Evolutionary conservation across 1,139 yeast species (phyloP).

Genomic region (Kurtzmaniella quercitrusa): DNA sequence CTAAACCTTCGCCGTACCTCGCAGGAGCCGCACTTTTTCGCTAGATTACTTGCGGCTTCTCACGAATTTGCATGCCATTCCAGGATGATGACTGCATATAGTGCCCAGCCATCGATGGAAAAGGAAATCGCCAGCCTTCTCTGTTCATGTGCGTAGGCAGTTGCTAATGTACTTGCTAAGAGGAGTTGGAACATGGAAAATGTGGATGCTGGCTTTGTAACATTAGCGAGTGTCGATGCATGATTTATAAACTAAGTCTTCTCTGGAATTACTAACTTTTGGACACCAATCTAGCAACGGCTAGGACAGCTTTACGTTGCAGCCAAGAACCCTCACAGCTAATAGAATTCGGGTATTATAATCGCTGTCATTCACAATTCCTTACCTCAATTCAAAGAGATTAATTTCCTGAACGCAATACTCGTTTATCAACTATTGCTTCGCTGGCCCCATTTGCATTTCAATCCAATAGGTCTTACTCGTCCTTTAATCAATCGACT

Average conservation of each 20-base stretch:
- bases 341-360: background rate
- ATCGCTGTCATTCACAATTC: background rate
- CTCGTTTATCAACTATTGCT: no score
- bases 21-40: background rate
- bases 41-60: background rate
- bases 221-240: background rate
- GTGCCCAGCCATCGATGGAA: slow-evolving; percentile 1
- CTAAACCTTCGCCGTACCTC: background rate
- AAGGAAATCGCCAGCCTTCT: slow-evolving; percentile 3
- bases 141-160: background rate
- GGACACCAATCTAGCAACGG: background rate
- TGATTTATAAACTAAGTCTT: background rate
- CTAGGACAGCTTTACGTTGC: background rate
- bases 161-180: background rate
- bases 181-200: background rate
- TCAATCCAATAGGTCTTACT: no score
- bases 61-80: background rate
- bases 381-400: no score
- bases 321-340: background rate
- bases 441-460: no score
- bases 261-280: background rate
- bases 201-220: slow-evolving; percentile 1
- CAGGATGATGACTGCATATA: background rate
- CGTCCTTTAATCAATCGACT: no score
- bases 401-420: no score